phyloP scores from a whole-genome alignment of 2,329 filamentous ascomycete genomes.

The Neocatenulostroma microsporum region DNA sequence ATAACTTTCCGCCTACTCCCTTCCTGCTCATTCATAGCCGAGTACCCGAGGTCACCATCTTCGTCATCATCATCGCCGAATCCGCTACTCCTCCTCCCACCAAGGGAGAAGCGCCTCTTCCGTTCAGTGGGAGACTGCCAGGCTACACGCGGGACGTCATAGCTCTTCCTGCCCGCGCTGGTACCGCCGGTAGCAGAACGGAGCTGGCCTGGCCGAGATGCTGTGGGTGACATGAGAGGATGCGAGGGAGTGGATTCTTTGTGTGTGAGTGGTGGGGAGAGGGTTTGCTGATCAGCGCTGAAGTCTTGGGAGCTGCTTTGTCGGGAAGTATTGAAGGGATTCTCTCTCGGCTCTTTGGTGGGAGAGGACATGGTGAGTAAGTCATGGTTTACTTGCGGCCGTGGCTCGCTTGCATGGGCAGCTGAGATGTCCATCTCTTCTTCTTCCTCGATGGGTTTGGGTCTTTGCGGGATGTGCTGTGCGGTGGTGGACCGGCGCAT shows the following conservation, averaged over 20 bases:
- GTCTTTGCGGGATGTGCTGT: constrained; percentile 15
- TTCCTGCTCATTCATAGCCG: constrained; percentile 89
- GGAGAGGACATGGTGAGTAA: constrained; percentile 53
- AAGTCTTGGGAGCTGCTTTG: constrained; percentile 38
- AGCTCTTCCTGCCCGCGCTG: constrained; percentile 10
- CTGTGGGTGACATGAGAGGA: constrained; percentile 4
- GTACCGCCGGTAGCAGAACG: constrained; percentile 24
- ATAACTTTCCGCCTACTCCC: constrained; percentile 88
- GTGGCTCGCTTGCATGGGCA: constrained; percentile 52
- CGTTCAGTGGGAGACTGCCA: constrained; percentile 28
- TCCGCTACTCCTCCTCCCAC: constrained; percentile 25
- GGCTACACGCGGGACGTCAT: constrained; percentile 17
- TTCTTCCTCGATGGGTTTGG: constrained; percentile 37
- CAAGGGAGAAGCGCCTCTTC: constrained; percentile 32
- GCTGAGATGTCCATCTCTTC: constrained; percentile 91
- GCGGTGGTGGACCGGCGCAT: constrained; percentile 54
- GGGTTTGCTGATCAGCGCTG: constrained; percentile 12
- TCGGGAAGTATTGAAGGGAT: constrained; percentile 43
- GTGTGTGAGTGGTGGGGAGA: constrained; percentile 3
- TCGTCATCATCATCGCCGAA: constrained; percentile 48
- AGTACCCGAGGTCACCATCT: constrained; percentile 90
- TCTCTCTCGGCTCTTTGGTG: constrained; percentile 25
- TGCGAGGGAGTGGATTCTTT: constrained; percentile 2
- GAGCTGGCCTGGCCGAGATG: constrained; percentile 15
- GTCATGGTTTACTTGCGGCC: constrained; percentile 49